Evolutionary conservation across 169 alveolate genomes (phyloP).

Genomic region (Plasmodium blacklocki): DNA sequence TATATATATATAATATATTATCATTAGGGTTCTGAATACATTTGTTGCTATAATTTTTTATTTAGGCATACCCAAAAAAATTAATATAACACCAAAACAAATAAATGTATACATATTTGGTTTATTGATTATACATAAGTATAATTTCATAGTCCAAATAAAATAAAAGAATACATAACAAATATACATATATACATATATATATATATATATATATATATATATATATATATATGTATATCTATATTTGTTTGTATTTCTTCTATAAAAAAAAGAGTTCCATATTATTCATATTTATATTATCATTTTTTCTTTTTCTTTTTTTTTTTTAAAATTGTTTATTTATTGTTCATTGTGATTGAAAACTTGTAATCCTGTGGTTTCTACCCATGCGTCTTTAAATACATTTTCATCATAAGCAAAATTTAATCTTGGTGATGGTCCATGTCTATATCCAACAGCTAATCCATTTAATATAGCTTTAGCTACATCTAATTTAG

Average conservation of each 20-base stretch:
- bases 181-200: slow-evolving; percentile 14
- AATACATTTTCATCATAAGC: slow-evolving; percentile 87
- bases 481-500: slow-evolving; percentile 84
- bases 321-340: neutral
- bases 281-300: neutral
- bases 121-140: too few relatives aligned
- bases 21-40: too few relatives aligned
- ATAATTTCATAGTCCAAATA: too few relatives aligned
- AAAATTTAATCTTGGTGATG: slow-evolving; percentile 87
- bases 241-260: neutral
- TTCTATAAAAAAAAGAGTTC: neutral
- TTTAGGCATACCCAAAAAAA: too few relatives aligned
- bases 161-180: too few relatives aligned
- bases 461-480: slow-evolving; percentile 83
- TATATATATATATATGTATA: neutral
- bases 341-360: slow-evolving; percentile 53
- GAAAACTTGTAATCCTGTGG: slow-evolving; percentile 70
- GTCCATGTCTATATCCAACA: slow-evolving; percentile 88
- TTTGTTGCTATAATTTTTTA: too few relatives aligned
- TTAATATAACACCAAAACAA: too few relatives aligned
- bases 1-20: too few relatives aligned
- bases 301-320: neutral
- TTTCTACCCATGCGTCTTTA: slow-evolving; percentile 77
- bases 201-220: slow-evolving; percentile 12
- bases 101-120: too few relatives aligned